Evolutionary conservation across 2,329 filamentous ascomycete genomes (phyloP).

Genomic region (Metarhizium album): DNA sequence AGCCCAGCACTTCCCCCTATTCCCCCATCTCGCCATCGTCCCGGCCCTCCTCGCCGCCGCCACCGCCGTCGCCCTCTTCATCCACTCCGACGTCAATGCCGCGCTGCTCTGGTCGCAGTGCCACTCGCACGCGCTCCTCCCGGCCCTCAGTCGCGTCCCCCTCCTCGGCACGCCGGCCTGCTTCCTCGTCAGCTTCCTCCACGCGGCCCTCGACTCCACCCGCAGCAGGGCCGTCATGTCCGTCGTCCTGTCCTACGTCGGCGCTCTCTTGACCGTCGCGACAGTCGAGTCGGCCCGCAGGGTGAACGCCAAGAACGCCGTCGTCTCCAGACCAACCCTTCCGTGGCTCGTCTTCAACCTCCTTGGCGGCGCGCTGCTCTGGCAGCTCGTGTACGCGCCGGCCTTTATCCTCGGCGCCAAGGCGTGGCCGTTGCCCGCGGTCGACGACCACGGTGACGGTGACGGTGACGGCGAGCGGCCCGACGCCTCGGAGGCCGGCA

Average conservation of each 20-base stretch:
- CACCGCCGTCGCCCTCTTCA: slow-evolving; percentile 31
- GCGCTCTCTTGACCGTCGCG: slow-evolving; percentile 36
- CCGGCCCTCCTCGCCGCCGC: slow-evolving; percentile 34
- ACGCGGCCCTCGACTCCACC: slow-evolving; percentile 28
- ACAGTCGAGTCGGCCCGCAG: slow-evolving; percentile 38
- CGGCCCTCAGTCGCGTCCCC: slow-evolving; percentile 32
- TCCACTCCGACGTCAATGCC: slow-evolving; percentile 38
- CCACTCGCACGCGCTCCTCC: slow-evolving; percentile 35
- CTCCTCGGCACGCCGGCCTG: slow-evolving; percentile 35
- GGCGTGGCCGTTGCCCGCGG: slow-evolving; percentile 16
- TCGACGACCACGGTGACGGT: slow-evolving; percentile 15
- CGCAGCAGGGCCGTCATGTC: slow-evolving; percentile 31
- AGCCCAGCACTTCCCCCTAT: slow-evolving; percentile 41
- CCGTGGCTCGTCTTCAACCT: slow-evolving; percentile 39
- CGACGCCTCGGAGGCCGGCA: not conserved
- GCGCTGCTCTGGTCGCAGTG: slow-evolving; percentile 44
- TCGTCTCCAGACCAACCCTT: slow-evolving; percentile 27
- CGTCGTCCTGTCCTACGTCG: slow-evolving; percentile 32
- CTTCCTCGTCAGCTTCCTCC: slow-evolving; percentile 40
- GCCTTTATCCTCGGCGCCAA: slow-evolving; percentile 34
- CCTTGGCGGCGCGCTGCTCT: slow-evolving; percentile 37
- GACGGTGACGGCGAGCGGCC: not conserved
- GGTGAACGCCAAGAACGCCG: slow-evolving; percentile 24
- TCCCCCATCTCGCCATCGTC: slow-evolving; percentile 40
- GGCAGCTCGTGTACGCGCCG: slow-evolving; percentile 40